Percentiles rank a stretch among this genome's conserved stretches.
These are phyloP conservation scores for Artemisia tridentata DNA, from an alignment of 129 eudicot species.

Conservation along the genomic window DNA sequence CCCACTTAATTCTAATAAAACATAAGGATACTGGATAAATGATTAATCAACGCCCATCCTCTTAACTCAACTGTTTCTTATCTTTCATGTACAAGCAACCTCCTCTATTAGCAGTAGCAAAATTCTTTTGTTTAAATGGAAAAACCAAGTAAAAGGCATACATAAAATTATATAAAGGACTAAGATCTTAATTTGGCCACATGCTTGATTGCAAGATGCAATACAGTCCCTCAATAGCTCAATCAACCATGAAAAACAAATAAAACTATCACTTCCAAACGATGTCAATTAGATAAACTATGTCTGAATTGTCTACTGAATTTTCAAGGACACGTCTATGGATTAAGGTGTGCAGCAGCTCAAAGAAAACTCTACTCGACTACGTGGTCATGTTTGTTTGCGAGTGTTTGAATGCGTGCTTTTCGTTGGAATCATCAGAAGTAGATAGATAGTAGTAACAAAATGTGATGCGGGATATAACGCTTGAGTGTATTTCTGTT, in stretches of 20 bases:
- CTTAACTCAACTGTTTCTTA: slow-evolving; percentile 9
- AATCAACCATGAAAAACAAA: slow-evolving; percentile 11
- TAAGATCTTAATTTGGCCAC: slow-evolving; percentile 1
- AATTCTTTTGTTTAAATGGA: neutral
- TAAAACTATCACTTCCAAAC: neutral
- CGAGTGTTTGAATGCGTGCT: too few species aligned
- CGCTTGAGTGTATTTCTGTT: neutral
- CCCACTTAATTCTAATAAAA: too few species aligned
- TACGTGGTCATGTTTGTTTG: neutral
- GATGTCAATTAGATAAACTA: slow-evolving; percentile 3
- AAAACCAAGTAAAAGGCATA: neutral
- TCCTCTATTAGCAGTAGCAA: slow-evolving; percentile 12
- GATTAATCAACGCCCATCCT: neutral
- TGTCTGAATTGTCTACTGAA: neutral
- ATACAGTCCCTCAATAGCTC: slow-evolving; percentile 1
- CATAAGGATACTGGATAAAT: too few species aligned
- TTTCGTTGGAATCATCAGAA: too few species aligned
- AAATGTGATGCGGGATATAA: neutral
- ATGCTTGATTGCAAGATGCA: slow-evolving; percentile 4
- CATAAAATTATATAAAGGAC: neutral
- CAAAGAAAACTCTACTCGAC: neutral
- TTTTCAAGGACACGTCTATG: neutral
- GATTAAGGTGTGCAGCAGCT: neutral
- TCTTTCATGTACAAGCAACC: slow-evolving; percentile 13
- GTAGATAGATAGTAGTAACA: too few species aligned